These are phyloP conservation scores for Ophiostoma piceae DNA, from an alignment of 2,329 filamentous ascomycete genomes.

Conservation along the genomic window DNA sequence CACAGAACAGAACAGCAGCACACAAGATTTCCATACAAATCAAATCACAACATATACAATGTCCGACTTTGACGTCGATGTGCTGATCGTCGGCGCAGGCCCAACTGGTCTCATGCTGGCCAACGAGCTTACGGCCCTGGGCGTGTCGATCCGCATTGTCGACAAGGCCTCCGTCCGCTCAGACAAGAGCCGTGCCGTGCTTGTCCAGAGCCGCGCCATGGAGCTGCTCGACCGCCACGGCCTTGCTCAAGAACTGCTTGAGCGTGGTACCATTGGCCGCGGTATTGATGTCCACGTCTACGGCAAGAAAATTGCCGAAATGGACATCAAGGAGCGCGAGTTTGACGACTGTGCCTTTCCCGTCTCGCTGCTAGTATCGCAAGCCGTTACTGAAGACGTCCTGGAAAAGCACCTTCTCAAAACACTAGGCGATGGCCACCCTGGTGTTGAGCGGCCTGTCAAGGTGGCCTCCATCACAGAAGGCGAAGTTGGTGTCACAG, in stretches of 20 bases:
- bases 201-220: slow-evolving; percentile 45
- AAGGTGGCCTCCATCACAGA: slow-evolving; percentile 24
- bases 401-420: slow-evolving; percentile 39
- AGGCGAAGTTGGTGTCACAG: slow-evolving; percentile 28
- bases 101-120: slow-evolving; percentile 43
- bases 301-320: slow-evolving; percentile 31
- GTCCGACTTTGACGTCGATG: slow-evolving; percentile 25
- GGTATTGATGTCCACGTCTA: slow-evolving; percentile 39
- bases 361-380: slow-evolving; percentile 28
- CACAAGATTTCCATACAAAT: not conserved
- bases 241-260: slow-evolving; percentile 34
- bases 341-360: slow-evolving; percentile 28
- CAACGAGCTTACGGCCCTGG: slow-evolving; percentile 34
- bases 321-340: slow-evolving; percentile 31
- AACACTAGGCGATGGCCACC: slow-evolving; percentile 33
- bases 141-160: slow-evolving; percentile 38
- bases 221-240: slow-evolving; percentile 47
- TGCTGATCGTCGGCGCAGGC: slow-evolving; percentile 44
- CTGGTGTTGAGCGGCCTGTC: slow-evolving; percentile 32
- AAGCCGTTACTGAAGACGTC: slow-evolving; percentile 29
- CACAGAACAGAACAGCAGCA: too few species aligned
- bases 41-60: not conserved
- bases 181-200: slow-evolving; percentile 40
- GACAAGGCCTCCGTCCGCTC: slow-evolving; percentile 35
- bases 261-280: slow-evolving; percentile 35